phyloP scores from a whole-genome alignment of 352 stramenopile species.

The Globisporangium perplexum region DNA sequence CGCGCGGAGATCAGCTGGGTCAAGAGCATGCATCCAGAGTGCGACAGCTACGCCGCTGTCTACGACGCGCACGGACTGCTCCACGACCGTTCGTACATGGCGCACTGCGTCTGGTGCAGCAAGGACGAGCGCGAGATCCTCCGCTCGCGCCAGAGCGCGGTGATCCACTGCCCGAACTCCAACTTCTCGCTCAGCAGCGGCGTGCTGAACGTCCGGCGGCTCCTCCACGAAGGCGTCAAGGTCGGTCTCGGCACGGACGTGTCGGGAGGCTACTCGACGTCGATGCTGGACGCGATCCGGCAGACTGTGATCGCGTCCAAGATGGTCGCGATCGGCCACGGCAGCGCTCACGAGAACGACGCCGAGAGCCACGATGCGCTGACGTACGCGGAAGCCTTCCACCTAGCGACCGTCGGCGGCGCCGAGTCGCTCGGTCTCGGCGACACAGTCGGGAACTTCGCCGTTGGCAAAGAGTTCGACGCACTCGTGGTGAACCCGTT shows the following conservation, averaged over 20 bases:
- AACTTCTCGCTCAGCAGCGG: conserved; percentile 93
- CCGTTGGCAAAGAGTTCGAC: conserved; percentile 88
- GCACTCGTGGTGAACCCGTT: conserved; percentile 81
- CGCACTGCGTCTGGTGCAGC: conserved; percentile 91
- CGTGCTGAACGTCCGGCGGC: conserved; percentile 72
- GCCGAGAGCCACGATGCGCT: conserved; percentile 26
- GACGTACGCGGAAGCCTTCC: conserved; percentile 83
- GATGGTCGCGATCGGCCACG: conserved; percentile 60
- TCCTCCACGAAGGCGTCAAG: conserved; percentile 75
- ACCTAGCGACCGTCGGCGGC: conserved; percentile 87
- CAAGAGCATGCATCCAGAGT: conserved; percentile 74
- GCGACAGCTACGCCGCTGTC: conserved; percentile 70
- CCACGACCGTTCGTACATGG: conserved; percentile 89
- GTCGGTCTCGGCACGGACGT: conserved; percentile 94
- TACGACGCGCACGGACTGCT: conserved; percentile 86
- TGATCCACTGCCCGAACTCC: conserved; percentile 94
- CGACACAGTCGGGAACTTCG: conserved; percentile 87
- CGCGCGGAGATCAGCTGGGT: conserved; percentile 86
- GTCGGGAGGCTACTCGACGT: conserved; percentile 91
- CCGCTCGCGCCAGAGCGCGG: conserved; percentile 41
- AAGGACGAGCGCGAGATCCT: conserved; percentile 73
- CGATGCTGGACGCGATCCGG: conserved; percentile 91
- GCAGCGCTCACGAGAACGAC: conserved; percentile 38
- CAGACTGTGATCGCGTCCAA: conserved; percentile 89
- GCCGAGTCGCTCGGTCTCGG: conserved; percentile 74